A percentile compares a stretch with the other conserved stretches of the same genome.
Conservation (phyloP, 306 rosid species). For the Senna siamea region DNA sequence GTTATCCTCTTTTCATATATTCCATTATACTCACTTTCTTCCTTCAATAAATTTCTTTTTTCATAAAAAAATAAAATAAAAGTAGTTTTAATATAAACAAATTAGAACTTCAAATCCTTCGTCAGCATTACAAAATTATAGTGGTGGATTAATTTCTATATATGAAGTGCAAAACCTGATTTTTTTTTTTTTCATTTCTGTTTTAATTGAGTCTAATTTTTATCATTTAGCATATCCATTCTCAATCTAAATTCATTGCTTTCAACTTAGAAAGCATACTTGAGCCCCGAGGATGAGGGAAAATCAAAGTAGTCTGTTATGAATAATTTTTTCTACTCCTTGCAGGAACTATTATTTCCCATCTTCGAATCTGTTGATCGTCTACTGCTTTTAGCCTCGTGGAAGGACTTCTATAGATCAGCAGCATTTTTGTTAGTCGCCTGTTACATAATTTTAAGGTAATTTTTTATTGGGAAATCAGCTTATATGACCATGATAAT, state of each 20-base stretch:
- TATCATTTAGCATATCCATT: not conserved
- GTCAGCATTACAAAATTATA: slow-evolving; percentile 20
- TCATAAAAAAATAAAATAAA: no score
- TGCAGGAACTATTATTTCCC: slow-evolving; percentile 86
- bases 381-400: slow-evolving; percentile 61
- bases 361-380: slow-evolving; percentile 53
- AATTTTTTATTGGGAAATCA: slow-evolving; percentile 39
- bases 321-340: slow-evolving; percentile 40
- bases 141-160: not conserved
- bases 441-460: slow-evolving; percentile 75
- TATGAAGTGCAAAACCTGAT: slow-evolving; percentile 10
- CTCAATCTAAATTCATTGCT: slow-evolving; percentile 22
- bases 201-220: not conserved
- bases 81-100: no score
- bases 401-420: slow-evolving; percentile 80
- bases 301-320: slow-evolving; percentile 18
- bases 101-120: slow-evolving; percentile 25
- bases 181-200: not conserved
- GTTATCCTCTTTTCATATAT: no score
- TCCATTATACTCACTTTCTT: no score
- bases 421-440: slow-evolving; percentile 62
- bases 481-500: slow-evolving; percentile 18
- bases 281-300: slow-evolving; percentile 6
- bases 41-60: no score
- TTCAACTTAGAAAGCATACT: slow-evolving; percentile 15